These are phyloP conservation scores for Celoporthe dispersa DNA, from an alignment of 2,329 filamentous ascomycete species.

Conservation along the genomic window DNA sequence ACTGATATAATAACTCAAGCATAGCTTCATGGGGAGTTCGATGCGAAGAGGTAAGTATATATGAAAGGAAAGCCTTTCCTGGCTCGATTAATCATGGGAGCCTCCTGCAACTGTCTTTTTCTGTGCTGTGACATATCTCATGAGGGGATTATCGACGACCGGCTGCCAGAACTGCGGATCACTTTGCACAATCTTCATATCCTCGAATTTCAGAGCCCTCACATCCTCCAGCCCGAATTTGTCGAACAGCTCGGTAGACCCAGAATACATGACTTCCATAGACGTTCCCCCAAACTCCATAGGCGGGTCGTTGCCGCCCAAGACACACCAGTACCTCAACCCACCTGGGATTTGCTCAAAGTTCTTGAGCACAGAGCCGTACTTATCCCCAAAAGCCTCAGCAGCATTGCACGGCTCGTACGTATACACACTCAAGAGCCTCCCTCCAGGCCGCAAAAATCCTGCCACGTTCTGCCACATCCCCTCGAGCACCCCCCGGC, in stretches of 20 bases:
- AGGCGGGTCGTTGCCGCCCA: slow-evolving; percentile 18
- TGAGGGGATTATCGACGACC: slow-evolving; percentile 2
- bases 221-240: slow-evolving; percentile 22
- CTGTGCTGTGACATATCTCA: neutral
- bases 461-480: slow-evolving; percentile 29
- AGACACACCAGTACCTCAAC: slow-evolving; percentile 14
- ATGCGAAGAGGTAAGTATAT: neutral
- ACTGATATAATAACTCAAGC: too few species aligned
- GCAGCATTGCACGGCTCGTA: neutral
- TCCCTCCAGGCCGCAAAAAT: slow-evolving; percentile 31
- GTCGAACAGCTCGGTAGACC: slow-evolving; percentile 20
- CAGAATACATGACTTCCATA: slow-evolving; percentile 24
- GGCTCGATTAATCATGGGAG: neutral
- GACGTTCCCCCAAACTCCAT: slow-evolving; percentile 23
- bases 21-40: neutral
- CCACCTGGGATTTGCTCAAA: neutral
- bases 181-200: neutral
- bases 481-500: slow-evolving; percentile 23
- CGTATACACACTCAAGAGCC: slow-evolving; percentile 12
- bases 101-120: neutral
- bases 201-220: slow-evolving; percentile 16
- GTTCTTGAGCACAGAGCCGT: neutral
- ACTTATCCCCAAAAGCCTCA: neutral
- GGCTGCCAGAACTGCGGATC: slow-evolving; percentile 18
- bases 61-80: neutral